Conservation (phyloP, 176 grass and related monocot genomes). For the Bolboschoenus planiculmis region DNA sequence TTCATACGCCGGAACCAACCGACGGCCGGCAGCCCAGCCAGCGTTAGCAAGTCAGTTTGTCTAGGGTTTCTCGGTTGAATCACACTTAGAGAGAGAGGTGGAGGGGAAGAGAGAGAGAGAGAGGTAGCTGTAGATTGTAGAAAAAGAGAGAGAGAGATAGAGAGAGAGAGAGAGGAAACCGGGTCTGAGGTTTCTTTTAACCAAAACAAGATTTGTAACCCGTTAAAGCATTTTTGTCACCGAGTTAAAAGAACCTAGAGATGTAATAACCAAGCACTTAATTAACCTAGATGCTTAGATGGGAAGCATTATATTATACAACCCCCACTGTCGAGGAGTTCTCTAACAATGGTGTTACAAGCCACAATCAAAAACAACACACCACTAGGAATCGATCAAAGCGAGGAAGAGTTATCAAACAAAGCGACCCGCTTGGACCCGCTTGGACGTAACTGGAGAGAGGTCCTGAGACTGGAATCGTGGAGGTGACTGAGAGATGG, state of each 20-base stretch:
- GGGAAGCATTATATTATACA: not conserved
- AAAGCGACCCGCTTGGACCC: not conserved
- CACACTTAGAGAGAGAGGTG: not conserved
- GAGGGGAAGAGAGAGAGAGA: not conserved
- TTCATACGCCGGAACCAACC: not conserved
- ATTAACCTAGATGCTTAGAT: conserved; percentile 18
- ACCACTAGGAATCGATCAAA: not conserved
- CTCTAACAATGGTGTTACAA: conserved; percentile 7
- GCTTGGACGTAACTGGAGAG: not conserved
- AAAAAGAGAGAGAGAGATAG: not conserved
- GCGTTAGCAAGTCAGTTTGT: not conserved
- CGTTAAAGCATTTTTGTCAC: not conserved
- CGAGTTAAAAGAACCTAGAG: not conserved
- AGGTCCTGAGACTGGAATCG: not conserved
- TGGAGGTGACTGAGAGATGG: not conserved
- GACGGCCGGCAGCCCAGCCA: not conserved
- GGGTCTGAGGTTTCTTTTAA: not conserved
- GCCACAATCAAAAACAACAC: not conserved
- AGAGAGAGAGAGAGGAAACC: not conserved
- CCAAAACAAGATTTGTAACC: conserved; percentile 12
- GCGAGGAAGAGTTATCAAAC: not conserved
- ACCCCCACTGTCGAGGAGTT: conserved; percentile 10
- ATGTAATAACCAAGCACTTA: not conserved
- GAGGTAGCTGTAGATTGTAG: not conserved
- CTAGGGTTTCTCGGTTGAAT: not conserved